Evolutionary conservation across 805 yeast genomes (phyloP).

Genomic region (Saccharomycopsis sp.): DNA sequence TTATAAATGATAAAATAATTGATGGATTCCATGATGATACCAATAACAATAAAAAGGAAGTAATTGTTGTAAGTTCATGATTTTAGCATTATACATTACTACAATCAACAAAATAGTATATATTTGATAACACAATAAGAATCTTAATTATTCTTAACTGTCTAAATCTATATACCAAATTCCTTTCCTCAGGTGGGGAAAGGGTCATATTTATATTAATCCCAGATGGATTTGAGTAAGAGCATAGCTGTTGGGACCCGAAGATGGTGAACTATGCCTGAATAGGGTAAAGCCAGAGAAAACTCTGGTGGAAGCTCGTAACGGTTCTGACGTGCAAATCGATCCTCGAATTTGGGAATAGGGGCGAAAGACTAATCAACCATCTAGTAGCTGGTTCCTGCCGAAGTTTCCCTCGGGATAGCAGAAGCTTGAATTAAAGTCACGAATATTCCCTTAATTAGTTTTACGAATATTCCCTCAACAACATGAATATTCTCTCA

Average conservation of each 20-base stretch:
- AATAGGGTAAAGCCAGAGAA: constrained; percentile 40
- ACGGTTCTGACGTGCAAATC: constrained; percentile 41
- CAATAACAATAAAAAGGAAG: background rate
- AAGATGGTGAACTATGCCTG: constrained; percentile 41
- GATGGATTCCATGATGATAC: constrained; percentile 1
- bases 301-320: constrained; percentile 41
- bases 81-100: too few relatives aligned
- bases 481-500: too few relatives aligned
- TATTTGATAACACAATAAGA: too few relatives aligned
- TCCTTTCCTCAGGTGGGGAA: too few relatives aligned
- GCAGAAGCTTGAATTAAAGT: constrained; percentile 34
- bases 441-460: too few relatives aligned
- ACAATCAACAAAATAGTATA: too few relatives aligned
- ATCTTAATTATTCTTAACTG: too few relatives aligned
- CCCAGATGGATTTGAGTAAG: constrained; percentile 37
- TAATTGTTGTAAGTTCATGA: too few relatives aligned
- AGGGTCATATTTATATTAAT: too few relatives aligned
- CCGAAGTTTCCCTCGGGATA: constrained; percentile 32
- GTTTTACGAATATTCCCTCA: too few relatives aligned
- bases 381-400: constrained; percentile 39
- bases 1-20: constrained; percentile 5
- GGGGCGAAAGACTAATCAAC: constrained; percentile 39
- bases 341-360: constrained; percentile 39
- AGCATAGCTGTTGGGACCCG: constrained; percentile 41
- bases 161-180: too few relatives aligned